Conservation (phyloP, 768 basidiomycete genomes). For the Boletus bicolor region DNA sequence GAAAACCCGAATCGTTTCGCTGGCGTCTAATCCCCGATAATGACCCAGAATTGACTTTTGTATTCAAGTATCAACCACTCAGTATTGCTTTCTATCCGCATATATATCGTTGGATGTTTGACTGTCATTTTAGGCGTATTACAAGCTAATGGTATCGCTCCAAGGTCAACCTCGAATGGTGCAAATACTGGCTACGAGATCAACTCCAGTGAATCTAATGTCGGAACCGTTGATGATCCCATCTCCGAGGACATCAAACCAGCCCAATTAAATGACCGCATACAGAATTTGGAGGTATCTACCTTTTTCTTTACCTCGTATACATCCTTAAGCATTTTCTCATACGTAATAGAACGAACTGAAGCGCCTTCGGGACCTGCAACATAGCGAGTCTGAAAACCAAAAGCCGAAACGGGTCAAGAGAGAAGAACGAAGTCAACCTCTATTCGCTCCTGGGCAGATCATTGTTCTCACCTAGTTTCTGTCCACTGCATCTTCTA, state of each 20-base stretch:
- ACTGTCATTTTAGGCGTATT: constrained; percentile 11
- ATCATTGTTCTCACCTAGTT: constrained; percentile 20
- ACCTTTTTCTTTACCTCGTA: not conserved
- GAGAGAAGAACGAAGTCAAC: constrained; percentile 3
- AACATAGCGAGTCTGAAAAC: not conserved
- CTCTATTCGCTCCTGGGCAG: not conserved
- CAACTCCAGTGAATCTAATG: not conserved
- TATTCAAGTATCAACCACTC: constrained; percentile 22
- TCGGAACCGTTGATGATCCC: not conserved
- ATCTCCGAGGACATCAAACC: not conserved
- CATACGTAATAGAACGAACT: constrained; percentile 5
- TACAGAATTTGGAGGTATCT: constrained; percentile 10
- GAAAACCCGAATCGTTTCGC: accelerated
- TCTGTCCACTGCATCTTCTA: not conserved
- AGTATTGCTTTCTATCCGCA: constrained; percentile 1
- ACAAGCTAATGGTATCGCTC: constrained; percentile 20
- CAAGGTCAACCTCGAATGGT: not conserved
- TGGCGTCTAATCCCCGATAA: not conserved
- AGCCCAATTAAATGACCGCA: not conserved
- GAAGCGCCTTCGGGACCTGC: constrained; percentile 12
- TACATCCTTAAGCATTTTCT: not conserved
- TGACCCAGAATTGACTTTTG: constrained; percentile 11
- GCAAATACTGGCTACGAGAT: not conserved
- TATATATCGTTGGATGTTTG: not conserved
- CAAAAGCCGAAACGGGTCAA: constrained; percentile 19